A percentile compares a stretch with the other conserved stretches of the same genome.
These are phyloP conservation scores for Boletus patriciae DNA, from an alignment of 768 basidiomycete species.

Conservation along the genomic window DNA sequence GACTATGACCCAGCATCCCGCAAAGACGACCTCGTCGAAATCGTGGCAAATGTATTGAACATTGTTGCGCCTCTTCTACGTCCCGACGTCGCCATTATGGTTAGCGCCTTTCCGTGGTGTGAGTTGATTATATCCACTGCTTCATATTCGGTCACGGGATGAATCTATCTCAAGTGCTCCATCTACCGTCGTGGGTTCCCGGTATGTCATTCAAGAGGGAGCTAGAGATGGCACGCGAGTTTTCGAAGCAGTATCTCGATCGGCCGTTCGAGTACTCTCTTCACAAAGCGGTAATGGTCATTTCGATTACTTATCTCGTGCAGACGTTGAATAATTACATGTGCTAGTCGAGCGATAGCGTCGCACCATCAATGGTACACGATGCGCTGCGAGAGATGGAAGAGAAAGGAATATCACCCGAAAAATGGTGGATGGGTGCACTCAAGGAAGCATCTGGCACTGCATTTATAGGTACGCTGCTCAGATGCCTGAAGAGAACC, in stretches of 20 bases:
- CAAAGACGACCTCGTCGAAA: background rate
- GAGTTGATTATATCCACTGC: background rate
- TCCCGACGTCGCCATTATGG: background rate
- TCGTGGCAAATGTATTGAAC: background rate
- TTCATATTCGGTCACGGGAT: background rate
- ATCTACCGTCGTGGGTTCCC: constrained; percentile 6
- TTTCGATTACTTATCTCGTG: background rate
- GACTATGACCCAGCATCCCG: background rate
- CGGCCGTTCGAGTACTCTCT: constrained; percentile 3
- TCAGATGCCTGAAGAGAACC: background rate
- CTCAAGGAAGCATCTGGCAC: constrained; percentile 6
- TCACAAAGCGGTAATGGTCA: background rate
- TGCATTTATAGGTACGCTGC: constrained; percentile 3
- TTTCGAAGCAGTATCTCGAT: background rate
- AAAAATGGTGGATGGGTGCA: background rate
- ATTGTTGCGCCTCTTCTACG: background rate
- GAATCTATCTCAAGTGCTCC: background rate
- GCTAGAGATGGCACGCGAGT: background rate
- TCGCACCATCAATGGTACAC: background rate
- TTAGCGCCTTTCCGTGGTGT: background rate
- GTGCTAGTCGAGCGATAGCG: background rate
- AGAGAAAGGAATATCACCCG: background rate
- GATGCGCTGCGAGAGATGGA: constrained; percentile 1
- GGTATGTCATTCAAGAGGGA: constrained; percentile 2
- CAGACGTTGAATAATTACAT: background rate